A percentile compares a stretch with the other conserved stretches of the same genome.
phyloP scores from a whole-genome alignment of 805 yeast genomes.

The Novakomyces olei region DNA sequence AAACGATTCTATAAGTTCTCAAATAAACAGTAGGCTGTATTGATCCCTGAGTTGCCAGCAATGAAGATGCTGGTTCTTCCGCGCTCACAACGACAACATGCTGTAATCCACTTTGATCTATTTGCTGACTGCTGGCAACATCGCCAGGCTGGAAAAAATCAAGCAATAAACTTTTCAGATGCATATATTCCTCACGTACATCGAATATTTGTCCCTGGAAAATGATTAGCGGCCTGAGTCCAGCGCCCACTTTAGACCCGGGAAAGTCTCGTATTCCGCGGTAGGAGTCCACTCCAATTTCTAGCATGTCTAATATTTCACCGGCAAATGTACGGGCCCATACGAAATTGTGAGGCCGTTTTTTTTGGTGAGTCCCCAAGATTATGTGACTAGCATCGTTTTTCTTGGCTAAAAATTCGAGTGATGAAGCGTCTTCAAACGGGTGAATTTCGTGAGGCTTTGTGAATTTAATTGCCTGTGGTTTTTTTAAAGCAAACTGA shows the following conservation, averaged over 20 bases:
- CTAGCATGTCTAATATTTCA: constrained; percentile 85
- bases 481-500: constrained; percentile 52
- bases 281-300: constrained; percentile 45
- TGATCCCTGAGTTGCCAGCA: constrained; percentile 7
- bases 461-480: constrained; percentile 63
- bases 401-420: constrained; percentile 88
- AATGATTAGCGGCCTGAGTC: constrained; percentile 81
- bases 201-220: constrained; percentile 89
- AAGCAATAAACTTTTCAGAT: constrained; percentile 65
- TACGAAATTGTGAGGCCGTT: constrained; percentile 77
- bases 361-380: constrained; percentile 58
- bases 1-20: constrained; percentile 72
- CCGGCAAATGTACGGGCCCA: constrained; percentile 77
- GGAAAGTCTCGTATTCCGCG: constrained; percentile 65
- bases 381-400: constrained; percentile 77
- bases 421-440: constrained; percentile 64
- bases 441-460: constrained; percentile 81
- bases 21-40: constrained; percentile 51
- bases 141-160: constrained; percentile 65
- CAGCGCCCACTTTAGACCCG: constrained; percentile 37
- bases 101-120: constrained; percentile 89
- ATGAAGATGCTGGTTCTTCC: constrained; percentile 14
- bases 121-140: constrained; percentile 18
- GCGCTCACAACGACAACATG: constrained; percentile 64
- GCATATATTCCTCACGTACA: constrained; percentile 63